Base-by-base conservation (phyloP, 306 rosid genomes). In the Quercus alba region DNA sequence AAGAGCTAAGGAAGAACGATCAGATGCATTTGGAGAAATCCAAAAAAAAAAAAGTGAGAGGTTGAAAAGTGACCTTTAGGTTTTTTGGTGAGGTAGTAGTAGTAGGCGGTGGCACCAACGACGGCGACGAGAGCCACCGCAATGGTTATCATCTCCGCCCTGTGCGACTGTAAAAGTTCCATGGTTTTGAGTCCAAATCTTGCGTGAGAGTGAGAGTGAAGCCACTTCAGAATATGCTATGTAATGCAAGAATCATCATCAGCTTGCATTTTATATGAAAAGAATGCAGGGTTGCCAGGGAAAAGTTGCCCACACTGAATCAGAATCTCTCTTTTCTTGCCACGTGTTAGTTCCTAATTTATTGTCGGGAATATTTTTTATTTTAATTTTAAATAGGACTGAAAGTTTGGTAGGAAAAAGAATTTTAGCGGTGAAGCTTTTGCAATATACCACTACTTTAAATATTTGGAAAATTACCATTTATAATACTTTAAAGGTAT, bases 91-190 rank as follows among this genome's bases (percentile, higher is more conserved):
- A 89, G 70, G 73, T 85, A 89, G 80, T 76, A 89, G 75, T 84
- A 91, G 86, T 85, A 89, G 63, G 91, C 90, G 58, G 93, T 84
- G 26, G 84, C 91, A 41, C 83, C 89, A 31, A 86, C 81, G 72
- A 91, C 55, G 70, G 93, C 91, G 25, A 80, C 86, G 4, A 85
- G 81, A 75, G 93, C 93, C 11, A 85, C 73, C 12, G 86, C 83
- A 25, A 87, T 57, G 87, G 86, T 81, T 51, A 89, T 75, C 87
- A 79, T 85, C 79, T 89, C 93, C 0, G 80, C 76, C 63, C 87
- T 81, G 83, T 79, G 94, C 75, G 58, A 77, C 58, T 70, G 89
- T 19, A 83, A 31, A 23, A 73, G 61, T 15, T 75, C 87, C 90
- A 86, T 91, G 12, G 11, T 8, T 41, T 41, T 59, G 59, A 9